Percentiles rank a stretch among this genome's conserved stretches.
Conservation (phyloP, 495 filamentous ascomycete species). For the Cercophora sp. region DNA sequence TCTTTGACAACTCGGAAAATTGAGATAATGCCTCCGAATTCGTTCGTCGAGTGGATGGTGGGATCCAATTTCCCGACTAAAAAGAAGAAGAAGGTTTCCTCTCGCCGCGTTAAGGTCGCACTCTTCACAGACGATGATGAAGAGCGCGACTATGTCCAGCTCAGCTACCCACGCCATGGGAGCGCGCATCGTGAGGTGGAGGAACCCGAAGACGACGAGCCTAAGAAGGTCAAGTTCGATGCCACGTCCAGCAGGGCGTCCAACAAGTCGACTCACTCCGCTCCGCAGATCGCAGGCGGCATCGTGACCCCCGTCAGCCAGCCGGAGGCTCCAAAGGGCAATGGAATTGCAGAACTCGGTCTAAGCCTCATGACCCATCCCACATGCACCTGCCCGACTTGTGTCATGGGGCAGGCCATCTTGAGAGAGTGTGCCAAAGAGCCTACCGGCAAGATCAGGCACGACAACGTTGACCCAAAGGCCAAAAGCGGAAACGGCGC, state of each 20-base stretch:
- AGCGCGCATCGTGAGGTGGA: neutral
- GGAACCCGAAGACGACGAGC: neutral
- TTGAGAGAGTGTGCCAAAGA: neutral
- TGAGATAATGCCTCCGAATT: conserved; percentile 18
- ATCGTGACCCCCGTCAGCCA: neutral
- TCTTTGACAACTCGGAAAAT: neutral
- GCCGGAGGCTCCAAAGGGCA: neutral
- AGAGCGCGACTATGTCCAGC: conserved; percentile 28
- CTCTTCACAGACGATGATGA: conserved; percentile 38
- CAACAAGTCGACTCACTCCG: neutral
- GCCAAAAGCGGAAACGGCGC: neutral
- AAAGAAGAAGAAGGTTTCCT: conserved; percentile 21
- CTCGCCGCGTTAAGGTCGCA: too few relatives aligned
- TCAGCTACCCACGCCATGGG: conserved; percentile 32
- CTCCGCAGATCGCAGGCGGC: neutral
- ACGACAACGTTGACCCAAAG: neutral
- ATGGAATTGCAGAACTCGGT: neutral
- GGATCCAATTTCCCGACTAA: conserved; percentile 30
- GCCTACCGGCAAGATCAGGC: neutral
- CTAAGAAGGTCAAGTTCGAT: too few relatives aligned
- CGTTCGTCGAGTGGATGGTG: conserved; percentile 37
- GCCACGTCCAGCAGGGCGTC: too few relatives aligned
- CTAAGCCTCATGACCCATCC: neutral
- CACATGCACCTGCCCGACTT: neutral
- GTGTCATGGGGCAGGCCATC: neutral